Evolutionary conservation across 345 rosid species (phyloP).

Genomic region (Populus euphratica): DNA sequence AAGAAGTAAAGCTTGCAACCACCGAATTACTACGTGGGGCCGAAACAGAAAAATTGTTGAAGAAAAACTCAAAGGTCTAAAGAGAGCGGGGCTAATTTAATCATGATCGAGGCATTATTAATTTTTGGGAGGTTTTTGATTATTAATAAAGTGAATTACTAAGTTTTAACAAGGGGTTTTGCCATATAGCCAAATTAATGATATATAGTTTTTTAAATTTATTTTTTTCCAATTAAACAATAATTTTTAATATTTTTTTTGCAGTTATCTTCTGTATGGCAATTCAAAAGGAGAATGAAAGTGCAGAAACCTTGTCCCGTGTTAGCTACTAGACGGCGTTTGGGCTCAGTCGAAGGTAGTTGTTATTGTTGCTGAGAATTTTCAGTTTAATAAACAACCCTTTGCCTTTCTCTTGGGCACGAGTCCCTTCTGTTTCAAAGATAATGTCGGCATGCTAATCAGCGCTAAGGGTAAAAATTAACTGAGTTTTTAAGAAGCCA

Average conservation of each 20-base stretch:
- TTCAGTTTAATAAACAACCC: background rate
- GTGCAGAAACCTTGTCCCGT: slow-evolving; percentile 70
- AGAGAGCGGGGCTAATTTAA: background rate
- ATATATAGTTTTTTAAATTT: background rate
- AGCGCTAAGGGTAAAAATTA: background rate
- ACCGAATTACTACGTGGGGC: background rate
- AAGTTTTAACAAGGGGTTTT: background rate
- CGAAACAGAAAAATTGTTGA: background rate
- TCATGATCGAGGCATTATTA: background rate
- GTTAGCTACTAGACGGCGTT: slow-evolving; percentile 38
- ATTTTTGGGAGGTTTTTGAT: background rate
- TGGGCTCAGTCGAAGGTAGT: slow-evolving; percentile 43
- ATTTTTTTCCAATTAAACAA: background rate
- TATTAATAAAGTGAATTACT: background rate
- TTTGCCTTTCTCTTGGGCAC: background rate
- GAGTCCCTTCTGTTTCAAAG: background rate
- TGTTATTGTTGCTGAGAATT: slow-evolving; percentile 1
- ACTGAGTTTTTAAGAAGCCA: background rate
- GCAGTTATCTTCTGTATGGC: slow-evolving; percentile 81
- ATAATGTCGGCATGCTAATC: background rate
- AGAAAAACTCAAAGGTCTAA: background rate
- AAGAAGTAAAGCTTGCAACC: background rate
- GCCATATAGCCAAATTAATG: background rate
- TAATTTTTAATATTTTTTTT: background rate
- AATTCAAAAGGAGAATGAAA: slow-evolving; percentile 62